Conservation (phyloP, 2,329 filamentous ascomycete genomes). For the Aureobasidium melanogenum region DNA sequence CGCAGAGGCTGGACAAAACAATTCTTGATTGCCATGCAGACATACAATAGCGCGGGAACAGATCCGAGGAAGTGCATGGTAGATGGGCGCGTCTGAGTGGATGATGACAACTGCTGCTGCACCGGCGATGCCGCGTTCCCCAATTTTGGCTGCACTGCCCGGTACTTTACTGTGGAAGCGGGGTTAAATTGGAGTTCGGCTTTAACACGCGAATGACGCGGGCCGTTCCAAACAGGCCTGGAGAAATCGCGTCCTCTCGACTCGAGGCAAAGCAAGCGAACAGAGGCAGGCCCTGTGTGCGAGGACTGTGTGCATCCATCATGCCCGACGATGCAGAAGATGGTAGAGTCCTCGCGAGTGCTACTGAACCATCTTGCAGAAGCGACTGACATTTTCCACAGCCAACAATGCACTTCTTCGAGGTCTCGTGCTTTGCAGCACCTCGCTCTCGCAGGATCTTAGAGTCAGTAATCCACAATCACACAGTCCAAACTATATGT, state of each 20-base stretch:
- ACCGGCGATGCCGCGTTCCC: not conserved
- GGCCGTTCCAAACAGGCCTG: not conserved
- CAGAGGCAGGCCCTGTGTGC: not conserved
- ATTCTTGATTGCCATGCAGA: not conserved
- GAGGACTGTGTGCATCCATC: not conserved
- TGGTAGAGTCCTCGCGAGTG: not conserved
- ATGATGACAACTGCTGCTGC: not conserved
- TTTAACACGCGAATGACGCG: not conserved
- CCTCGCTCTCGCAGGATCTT: slow-evolving; percentile 1
- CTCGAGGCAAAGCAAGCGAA: not conserved
- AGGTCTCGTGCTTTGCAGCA: slow-evolving; percentile 6
- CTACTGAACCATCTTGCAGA: not conserved
- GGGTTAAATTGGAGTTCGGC: not conserved
- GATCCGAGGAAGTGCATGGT: not conserved
- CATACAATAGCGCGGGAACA: not conserved
- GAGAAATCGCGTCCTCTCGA: not conserved
- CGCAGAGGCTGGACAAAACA: not conserved
- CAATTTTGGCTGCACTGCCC: too few relatives aligned
- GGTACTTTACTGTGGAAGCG: not conserved
- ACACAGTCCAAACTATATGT: not conserved
- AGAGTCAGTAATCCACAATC: not conserved
- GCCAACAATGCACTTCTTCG: not conserved
- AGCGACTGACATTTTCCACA: not conserved
- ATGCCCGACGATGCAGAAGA: slow-evolving; percentile 3
- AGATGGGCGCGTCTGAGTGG: too few relatives aligned